Percentiles rank a stretch among this genome's conserved stretches.
Conservation (phyloP, 441 rosid species). For the Eutrema salsugineum region DNA sequence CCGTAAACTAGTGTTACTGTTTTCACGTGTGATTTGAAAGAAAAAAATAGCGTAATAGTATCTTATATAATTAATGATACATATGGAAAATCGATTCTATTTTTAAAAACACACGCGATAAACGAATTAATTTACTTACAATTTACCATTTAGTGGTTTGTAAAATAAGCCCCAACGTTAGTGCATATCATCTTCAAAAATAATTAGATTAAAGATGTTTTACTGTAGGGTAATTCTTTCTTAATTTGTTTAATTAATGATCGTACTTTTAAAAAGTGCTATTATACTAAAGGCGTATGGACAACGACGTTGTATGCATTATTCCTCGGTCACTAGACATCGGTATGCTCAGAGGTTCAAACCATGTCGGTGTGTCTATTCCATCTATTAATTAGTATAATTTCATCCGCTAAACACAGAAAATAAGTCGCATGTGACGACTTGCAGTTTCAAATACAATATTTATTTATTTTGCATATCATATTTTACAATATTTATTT, state of each 20-base stretch:
- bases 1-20: neutral
- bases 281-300: neutral
- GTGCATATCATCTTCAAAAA: neutral
- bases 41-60: too few species aligned
- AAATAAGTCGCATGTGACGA: constrained; percentile 26
- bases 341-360: neutral
- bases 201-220: neutral
- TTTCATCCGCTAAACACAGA: neutral
- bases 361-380: constrained; percentile 23
- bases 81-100: neutral
- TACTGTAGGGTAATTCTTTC: too few species aligned
- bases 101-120: neutral
- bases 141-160: neutral
- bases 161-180: neutral
- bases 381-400: neutral
- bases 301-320: neutral
- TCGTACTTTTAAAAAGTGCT: neutral
- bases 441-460: neutral
- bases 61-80: too few species aligned
- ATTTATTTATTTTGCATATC: neutral
- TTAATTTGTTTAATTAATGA: neutral
- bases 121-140: neutral
- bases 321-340: constrained; percentile 1
- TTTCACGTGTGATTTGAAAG: too few species aligned
- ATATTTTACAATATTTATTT: too few species aligned